These are phyloP conservation scores for Deuterostichococcus epilithicus DNA, from an alignment of 139 green algal species.

Conservation along the genomic window DNA sequence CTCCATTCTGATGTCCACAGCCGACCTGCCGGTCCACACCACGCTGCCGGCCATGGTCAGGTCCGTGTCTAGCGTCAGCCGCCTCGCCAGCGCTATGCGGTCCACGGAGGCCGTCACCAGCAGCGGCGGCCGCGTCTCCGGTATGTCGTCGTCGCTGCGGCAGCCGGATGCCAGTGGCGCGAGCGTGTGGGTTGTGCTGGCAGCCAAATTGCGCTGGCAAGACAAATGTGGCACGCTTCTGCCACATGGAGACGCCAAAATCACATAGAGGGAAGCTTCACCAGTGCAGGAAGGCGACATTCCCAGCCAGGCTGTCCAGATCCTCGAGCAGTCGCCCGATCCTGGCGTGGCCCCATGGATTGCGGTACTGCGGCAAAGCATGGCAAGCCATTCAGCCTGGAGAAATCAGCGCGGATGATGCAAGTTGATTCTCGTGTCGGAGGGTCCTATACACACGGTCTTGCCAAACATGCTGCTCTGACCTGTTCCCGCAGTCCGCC, in stretches of 20 bases:
- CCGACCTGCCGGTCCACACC: constrained; percentile 67
- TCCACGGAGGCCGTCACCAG: constrained; percentile 76
- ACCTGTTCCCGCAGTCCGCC: constrained; percentile 48
- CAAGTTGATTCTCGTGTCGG: background rate
- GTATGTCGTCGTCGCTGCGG: constrained; percentile 23
- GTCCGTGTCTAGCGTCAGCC: constrained; percentile 38
- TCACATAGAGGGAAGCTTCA: too few species aligned
- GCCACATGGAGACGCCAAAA: too few species aligned
- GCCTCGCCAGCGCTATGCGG: constrained; percentile 46
- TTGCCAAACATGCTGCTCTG: background rate
- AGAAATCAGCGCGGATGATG: background rate
- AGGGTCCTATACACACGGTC: background rate
- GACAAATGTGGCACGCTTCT: background rate
- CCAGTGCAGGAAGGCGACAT: constrained; percentile 69
- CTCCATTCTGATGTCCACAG: constrained; percentile 75
- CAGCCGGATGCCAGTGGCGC: background rate
- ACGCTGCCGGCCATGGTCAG: constrained; percentile 42
- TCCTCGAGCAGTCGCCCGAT: constrained; percentile 82
- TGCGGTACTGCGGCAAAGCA: constrained; percentile 55
- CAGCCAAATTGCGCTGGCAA: background rate
- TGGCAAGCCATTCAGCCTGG: background rate
- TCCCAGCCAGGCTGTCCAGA: constrained; percentile 75
- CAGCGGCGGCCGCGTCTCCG: constrained; percentile 41
- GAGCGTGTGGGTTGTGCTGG: too few species aligned
- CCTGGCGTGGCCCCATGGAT: constrained; percentile 66